phyloP scores from a whole-genome alignment of 2,329 filamentous ascomycete genomes.

The Colletotrichum sp. region DNA sequence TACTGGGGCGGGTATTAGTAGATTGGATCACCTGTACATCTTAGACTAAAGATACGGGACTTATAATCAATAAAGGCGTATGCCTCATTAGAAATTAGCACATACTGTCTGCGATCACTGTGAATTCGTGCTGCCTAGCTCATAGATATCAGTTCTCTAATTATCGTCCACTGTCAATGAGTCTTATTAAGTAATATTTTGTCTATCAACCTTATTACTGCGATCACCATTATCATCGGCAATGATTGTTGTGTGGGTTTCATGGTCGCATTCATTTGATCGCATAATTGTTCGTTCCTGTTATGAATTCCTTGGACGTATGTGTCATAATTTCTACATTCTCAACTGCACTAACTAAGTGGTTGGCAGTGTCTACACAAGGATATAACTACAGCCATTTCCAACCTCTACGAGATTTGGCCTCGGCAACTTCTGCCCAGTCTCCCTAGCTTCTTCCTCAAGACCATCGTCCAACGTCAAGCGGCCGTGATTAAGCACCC shows the following conservation, averaged over 20 bases:
- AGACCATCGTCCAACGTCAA: neutral
- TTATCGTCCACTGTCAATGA: no score
- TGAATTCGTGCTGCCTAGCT: neutral
- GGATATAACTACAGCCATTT: neutral
- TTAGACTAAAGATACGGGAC: slow-evolving; percentile 2
- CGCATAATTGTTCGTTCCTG: neutral
- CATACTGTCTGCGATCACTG: neutral
- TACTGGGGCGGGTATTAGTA: neutral
- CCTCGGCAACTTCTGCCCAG: neutral
- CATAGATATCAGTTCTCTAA: neutral
- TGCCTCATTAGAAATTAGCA: neutral
- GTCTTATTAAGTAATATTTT: neutral
- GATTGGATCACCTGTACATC: slow-evolving; percentile 16
- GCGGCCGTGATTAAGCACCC: neutral
- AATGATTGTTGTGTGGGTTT: no score
- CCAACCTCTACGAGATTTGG: neutral
- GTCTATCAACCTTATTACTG: neutral
- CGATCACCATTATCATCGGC: neutral
- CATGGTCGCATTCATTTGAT: neutral
- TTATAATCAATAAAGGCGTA: slow-evolving; percentile 4
- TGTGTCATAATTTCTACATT: neutral
- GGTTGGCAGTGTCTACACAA: neutral
- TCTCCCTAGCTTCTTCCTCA: neutral
- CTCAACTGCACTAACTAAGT: neutral
- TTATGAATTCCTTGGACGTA: rapidly evolving